These are phyloP conservation scores for Syzygium aqueum DNA, from an alignment of 345 rosid genomes.

Conservation along the genomic window DNA sequence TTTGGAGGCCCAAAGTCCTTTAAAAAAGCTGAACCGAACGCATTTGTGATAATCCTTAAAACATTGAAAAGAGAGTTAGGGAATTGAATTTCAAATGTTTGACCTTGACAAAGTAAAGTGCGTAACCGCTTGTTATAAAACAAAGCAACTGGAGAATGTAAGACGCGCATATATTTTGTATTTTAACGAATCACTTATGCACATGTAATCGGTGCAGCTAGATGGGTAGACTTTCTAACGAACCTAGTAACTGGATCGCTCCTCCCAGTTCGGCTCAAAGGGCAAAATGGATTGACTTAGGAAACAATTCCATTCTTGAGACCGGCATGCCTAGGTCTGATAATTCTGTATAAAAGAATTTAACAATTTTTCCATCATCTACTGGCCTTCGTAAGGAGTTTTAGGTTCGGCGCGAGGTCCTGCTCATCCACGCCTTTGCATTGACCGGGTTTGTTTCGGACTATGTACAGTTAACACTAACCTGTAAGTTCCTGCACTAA, in stretches of 20 bases:
- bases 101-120: neutral
- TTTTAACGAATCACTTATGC: neutral
- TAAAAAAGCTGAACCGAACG: neutral
- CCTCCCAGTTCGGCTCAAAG: neutral
- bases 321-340: neutral
- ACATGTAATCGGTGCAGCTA: neutral
- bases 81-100: neutral
- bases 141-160: neutral
- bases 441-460: neutral
- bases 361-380: neutral
- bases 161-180: neutral
- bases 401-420: neutral
- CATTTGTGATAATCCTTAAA: neutral
- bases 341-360: neutral
- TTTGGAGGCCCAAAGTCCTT: neutral
- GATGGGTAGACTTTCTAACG: neutral
- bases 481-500: conserved; percentile 32
- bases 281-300: neutral
- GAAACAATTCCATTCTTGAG: neutral
- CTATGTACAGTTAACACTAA: neutral
- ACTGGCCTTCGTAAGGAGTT: neutral
- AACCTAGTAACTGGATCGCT: neutral
- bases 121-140: neutral
- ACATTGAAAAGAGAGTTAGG: neutral
- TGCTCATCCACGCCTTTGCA: neutral